Evolutionary conservation across 306 rosid genomes (phyloP).

Genomic region (Prunus armeniaca): DNA sequence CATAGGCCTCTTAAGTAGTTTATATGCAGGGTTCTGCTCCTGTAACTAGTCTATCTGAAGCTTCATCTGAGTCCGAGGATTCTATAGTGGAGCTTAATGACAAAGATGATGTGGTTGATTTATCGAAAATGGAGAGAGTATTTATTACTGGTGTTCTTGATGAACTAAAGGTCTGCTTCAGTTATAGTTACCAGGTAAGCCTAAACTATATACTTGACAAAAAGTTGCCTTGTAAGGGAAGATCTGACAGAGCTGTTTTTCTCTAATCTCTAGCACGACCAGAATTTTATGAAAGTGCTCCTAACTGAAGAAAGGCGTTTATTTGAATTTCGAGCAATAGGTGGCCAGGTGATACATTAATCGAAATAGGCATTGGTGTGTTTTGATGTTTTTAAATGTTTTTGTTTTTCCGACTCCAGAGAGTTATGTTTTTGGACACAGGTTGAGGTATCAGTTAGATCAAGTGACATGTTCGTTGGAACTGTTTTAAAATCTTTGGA

Average conservation of each 20-base stretch:
- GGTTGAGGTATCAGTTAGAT: constrained; percentile 87
- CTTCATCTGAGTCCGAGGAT: constrained; percentile 77
- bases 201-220: background rate
- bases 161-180: constrained; percentile 83
- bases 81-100: constrained; percentile 53
- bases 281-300: constrained; percentile 72
- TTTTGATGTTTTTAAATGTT: background rate
- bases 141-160: constrained; percentile 93
- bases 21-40: constrained; percentile 76
- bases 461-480: constrained; percentile 71
- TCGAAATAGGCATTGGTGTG: background rate
- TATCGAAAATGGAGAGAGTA: constrained; percentile 51
- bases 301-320: constrained; percentile 66
- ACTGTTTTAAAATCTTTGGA: constrained; percentile 92
- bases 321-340: constrained; percentile 93
- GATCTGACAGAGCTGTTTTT: constrained; percentile 30
- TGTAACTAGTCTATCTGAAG: constrained; percentile 69
- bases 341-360: constrained; percentile 73
- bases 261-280: constrained; percentile 46
- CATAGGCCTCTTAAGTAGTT: constrained; percentile 8
- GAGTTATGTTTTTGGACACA: constrained; percentile 34
- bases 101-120: constrained; percentile 28
- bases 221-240: constrained; percentile 8
- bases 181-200: constrained; percentile 74
- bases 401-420: constrained; percentile 24